Evolutionary conservation across 148 eudicot species (phyloP).

Genomic region (Tetragonia tetragonoides): DNA sequence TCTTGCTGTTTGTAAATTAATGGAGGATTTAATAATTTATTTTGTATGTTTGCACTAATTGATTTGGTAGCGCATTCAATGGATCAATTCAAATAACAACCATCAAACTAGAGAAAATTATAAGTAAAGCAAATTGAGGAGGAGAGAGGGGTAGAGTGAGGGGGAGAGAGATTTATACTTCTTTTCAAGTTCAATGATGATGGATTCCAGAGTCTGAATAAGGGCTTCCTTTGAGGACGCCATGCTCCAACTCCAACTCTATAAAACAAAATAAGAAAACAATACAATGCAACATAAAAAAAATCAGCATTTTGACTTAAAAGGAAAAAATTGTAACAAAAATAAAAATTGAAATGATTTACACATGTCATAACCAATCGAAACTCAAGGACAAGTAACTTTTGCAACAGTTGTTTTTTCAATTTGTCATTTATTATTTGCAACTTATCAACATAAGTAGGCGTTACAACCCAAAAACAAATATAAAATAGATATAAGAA

Average conservation of each 20-base stretch:
- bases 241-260: conserved; percentile 11
- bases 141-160: too few relatives aligned
- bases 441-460: background rate
- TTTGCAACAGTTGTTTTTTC: background rate
- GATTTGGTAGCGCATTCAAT: too few relatives aligned
- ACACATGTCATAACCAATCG: too few relatives aligned
- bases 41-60: too few relatives aligned
- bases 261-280: background rate
- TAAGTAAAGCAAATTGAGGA: background rate
- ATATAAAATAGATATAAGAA: background rate
- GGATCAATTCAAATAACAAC: too few relatives aligned
- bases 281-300: background rate
- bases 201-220: background rate
- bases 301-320: background rate
- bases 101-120: too few relatives aligned
- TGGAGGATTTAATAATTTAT: too few relatives aligned
- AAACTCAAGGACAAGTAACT: background rate
- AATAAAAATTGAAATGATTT: background rate
- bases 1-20: too few relatives aligned
- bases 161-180: background rate
- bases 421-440: background rate
- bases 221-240: conserved; percentile 10
- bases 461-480: background rate
- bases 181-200: conserved; percentile 5
- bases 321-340: background rate